Conservation (phyloP, 2,329 filamentous ascomycete species). For the Bipolaris oryzae region DNA sequence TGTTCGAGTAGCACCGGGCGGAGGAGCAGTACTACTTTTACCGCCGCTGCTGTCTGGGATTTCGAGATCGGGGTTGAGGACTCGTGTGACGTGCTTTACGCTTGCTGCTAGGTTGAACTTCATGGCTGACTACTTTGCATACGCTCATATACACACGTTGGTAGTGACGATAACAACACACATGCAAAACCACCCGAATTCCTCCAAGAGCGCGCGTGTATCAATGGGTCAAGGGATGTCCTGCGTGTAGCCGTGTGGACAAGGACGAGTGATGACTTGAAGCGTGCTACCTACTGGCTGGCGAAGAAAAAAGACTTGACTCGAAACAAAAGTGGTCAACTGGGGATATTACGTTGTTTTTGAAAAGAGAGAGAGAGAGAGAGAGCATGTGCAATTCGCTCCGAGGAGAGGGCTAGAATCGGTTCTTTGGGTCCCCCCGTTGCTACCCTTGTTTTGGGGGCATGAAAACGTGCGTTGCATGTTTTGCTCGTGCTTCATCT, state of each 20-base stretch:
- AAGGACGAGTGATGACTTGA: neutral
- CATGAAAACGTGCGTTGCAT: neutral
- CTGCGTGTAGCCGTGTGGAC: neutral
- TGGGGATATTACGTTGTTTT: neutral
- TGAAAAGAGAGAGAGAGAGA: neutral
- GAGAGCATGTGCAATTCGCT: neutral
- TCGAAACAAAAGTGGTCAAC: neutral
- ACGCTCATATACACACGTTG: neutral
- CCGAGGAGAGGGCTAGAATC: neutral
- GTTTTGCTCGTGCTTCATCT: neutral
- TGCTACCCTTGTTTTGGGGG: too few relatives aligned
- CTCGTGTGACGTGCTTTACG: slow-evolving; percentile 10
- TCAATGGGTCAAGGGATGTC: neutral
- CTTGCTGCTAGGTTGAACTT: slow-evolving; percentile 4
- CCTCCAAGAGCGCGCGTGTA: neutral
- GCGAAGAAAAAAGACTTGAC: neutral
- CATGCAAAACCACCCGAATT: neutral
- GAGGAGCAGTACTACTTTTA: too few relatives aligned
- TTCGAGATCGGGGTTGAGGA: slow-evolving; percentile 9
- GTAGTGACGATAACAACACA: neutral
- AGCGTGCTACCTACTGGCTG: neutral
- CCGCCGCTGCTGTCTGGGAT: slow-evolving; percentile 1
- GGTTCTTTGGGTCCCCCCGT: too few relatives aligned
- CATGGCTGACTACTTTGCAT: neutral
- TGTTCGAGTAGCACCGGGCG: neutral